phyloP scores from a whole-genome alignment of 345 rosid genomes.

The Camelina laxa region DNA sequence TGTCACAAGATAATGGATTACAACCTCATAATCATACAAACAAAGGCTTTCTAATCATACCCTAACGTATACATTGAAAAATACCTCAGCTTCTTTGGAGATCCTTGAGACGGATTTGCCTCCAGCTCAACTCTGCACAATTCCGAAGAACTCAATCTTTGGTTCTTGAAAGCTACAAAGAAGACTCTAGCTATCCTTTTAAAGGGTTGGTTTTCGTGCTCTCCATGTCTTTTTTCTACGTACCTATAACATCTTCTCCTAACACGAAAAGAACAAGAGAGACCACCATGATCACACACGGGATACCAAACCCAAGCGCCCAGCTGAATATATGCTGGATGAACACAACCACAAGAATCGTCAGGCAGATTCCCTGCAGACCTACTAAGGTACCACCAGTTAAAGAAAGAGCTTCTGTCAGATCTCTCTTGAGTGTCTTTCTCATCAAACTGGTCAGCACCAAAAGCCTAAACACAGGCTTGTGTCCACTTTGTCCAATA shows the following conservation, averaged over 20 bases:
- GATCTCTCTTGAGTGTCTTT: too few species aligned
- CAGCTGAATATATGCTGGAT: too few species aligned
- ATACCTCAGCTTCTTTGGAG: slow-evolving; percentile 50
- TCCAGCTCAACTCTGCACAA: slow-evolving; percentile 12
- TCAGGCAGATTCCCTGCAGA: too few species aligned
- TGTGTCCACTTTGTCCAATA: slow-evolving; percentile 74
- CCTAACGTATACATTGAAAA: neutral
- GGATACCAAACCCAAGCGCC: too few species aligned
- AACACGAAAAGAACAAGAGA: too few species aligned
- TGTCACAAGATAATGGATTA: slow-evolving; percentile 15
- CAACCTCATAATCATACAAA: neutral
- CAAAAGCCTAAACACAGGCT: slow-evolving; percentile 92
- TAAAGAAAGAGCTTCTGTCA: too few species aligned
- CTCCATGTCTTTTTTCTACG: too few species aligned
- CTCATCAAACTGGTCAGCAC: slow-evolving; percentile 84
- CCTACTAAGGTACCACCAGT: too few species aligned
- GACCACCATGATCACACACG: too few species aligned
- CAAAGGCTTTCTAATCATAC: neutral
- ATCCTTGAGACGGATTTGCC: slow-evolving; percentile 18
- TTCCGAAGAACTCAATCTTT: slow-evolving; percentile 40
- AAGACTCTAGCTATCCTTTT: slow-evolving; percentile 59
- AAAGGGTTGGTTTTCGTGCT: slow-evolving; percentile 61
- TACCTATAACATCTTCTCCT: too few species aligned
- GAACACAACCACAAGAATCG: too few species aligned
- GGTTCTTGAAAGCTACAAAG: slow-evolving; percentile 56